Base-by-base conservation (phyloP, 129 eudicot genomes). In the Helianthus tuberosus region DNA sequence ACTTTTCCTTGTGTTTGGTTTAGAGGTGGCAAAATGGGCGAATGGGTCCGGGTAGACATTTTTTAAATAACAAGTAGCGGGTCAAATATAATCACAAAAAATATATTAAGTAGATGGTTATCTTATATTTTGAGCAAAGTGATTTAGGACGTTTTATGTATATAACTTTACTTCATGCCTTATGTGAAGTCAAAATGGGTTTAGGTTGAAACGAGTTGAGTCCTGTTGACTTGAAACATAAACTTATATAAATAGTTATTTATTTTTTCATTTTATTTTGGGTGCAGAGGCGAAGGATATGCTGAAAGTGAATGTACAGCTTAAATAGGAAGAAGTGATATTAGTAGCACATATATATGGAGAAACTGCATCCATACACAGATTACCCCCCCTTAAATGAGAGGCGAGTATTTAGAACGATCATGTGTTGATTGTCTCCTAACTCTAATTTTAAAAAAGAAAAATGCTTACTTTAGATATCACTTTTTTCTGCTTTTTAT, bases 271-370 rank as follows among this genome's bases (percentile, higher is more conserved):
- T 23, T 11, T 25, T 27, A 3, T 32, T 61, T 61, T 55, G 48
- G 39, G 7, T 67, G 80, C 80, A 76, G 80, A 47, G 80, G 23
- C 61, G 80, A 67, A 67, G 68, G 74, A 68, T 76, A 65, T 67
- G 80, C 68, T 76, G 80, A 68, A 38, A 41, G 74, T 29, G 66
- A 48, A 68, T 76, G 75, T 76, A 76, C 79, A 75, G 79, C 60
- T 61, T n/a, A 52, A 65, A 75, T 75, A 75, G 80, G 68, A 76
- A 67, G 68, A 68, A 55, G 75, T 67, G 80, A 53, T 65, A 41
- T 51, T 71, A 75, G 65, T 74, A 64, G 73, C 71, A 57, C 35
- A 66, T 54, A 66, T 54, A 76, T 47, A 20, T 48, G 77, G 77
- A 76, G 74, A 67, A 55, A 76, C 74, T 67, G 74, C 68, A 67